Percentiles rank a stretch among this genome's conserved stretches.
These are phyloP conservation scores for Komagataella populi DNA, from an alignment of 805 yeast genomes.

Conservation along the genomic window DNA sequence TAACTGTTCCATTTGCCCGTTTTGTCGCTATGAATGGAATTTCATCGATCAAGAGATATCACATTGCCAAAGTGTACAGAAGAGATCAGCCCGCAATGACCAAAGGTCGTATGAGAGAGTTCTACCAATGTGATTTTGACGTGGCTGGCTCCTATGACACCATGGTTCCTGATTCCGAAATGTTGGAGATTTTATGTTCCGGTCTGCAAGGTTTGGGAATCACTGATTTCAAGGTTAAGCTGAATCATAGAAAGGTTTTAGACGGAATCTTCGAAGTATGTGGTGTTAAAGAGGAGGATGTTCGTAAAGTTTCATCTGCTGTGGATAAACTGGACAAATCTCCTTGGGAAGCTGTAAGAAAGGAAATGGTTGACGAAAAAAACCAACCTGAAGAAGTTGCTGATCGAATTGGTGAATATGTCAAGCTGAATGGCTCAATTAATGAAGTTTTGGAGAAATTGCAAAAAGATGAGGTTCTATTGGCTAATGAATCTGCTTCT, in stretches of 20 bases:
- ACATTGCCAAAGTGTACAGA: slow-evolving; percentile 96
- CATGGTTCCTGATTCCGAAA: slow-evolving; percentile 96
- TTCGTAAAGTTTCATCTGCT: slow-evolving; percentile 85
- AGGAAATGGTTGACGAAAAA: slow-evolving; percentile 87
- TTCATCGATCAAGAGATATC: slow-evolving; percentile 83
- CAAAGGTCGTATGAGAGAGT: slow-evolving; percentile 99
- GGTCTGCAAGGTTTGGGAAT: slow-evolving; percentile 80
- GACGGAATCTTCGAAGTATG: slow-evolving; percentile 94
- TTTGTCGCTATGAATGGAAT: slow-evolving; percentile 93
- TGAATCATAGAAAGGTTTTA: slow-evolving; percentile 89
- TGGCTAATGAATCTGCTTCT: slow-evolving; percentile 57
- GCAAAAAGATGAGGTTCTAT: slow-evolving; percentile 40
- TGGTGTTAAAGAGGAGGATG: slow-evolving; percentile 91
- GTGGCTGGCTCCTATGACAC: slow-evolving; percentile 85
- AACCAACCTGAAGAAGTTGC: slow-evolving; percentile 86
- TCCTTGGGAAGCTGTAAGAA: slow-evolving; percentile 91
- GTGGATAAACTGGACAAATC: slow-evolving; percentile 92
- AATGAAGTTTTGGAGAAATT: slow-evolving; percentile 45
- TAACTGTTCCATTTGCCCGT: slow-evolving; percentile 97
- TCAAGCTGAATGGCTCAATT: slow-evolving; percentile 69
- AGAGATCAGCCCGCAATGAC: slow-evolving; percentile 99
- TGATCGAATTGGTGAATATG: slow-evolving; percentile 84
- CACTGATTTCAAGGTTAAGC: slow-evolving; percentile 76
- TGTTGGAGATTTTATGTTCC: slow-evolving; percentile 67
- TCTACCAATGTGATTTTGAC: slow-evolving; percentile 97